A percentile compares a stretch with the other conserved stretches of the same genome.
phyloP scores from a whole-genome alignment of 352 stramenopile species.

The Globisporangium radiosum region DNA sequence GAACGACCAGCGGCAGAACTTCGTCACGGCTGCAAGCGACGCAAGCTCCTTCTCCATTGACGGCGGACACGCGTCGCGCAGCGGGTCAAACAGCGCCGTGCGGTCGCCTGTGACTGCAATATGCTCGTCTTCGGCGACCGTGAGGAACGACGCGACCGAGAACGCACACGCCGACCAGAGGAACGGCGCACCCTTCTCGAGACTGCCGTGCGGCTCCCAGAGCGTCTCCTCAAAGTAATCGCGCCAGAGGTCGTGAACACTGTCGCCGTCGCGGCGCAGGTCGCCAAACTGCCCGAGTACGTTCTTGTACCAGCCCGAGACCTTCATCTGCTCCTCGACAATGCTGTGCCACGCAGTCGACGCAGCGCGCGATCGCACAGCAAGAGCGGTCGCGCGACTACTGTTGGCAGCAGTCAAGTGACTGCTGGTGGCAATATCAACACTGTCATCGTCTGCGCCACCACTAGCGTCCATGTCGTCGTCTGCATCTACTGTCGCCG shows the following conservation, averaged over 20 bases:
- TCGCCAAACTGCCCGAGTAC: conserved; percentile 65
- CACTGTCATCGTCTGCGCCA: neutral
- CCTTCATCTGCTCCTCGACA: conserved; percentile 51
- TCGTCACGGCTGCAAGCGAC: conserved; percentile 67
- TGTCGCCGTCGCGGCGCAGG: conserved; percentile 42
- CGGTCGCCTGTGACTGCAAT: conserved; percentile 10
- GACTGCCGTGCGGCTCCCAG: conserved; percentile 80
- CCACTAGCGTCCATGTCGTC: conserved; percentile 4
- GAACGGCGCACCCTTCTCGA: conserved; percentile 82
- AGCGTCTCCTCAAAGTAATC: conserved; percentile 86
- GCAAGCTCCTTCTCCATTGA: conserved; percentile 79
- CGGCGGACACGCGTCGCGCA: conserved; percentile 48
- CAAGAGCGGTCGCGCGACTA: conserved; percentile 2
- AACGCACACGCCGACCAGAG: conserved; percentile 82
- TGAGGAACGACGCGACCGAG: conserved; percentile 71
- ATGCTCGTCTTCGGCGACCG: conserved; percentile 59
- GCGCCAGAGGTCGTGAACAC: conserved; percentile 71
- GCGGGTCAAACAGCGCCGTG: conserved; percentile 35
- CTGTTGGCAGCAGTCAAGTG: neutral
- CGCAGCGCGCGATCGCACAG: conserved; percentile 2
- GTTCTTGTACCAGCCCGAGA: conserved; percentile 61
- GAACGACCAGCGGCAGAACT: conserved; percentile 86
- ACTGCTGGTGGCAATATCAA: conserved; percentile 3
- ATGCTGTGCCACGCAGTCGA: conserved; percentile 38
- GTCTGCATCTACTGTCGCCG: conserved; percentile 7